Base-by-base conservation (phyloP, 2,329 filamentous ascomycete species). In the Sclerotinia borealis region DNA sequence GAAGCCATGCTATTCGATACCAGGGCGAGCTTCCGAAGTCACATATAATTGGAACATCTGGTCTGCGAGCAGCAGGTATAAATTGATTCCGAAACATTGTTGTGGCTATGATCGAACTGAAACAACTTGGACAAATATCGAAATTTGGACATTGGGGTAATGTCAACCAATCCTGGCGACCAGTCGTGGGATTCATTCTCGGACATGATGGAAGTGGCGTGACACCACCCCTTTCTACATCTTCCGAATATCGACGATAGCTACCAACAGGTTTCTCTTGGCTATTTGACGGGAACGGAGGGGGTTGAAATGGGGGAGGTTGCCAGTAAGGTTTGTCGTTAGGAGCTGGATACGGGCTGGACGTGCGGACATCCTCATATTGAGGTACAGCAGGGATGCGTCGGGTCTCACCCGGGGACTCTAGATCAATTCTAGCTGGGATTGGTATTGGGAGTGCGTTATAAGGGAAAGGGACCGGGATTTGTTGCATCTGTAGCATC, bases 61-160 rank as follows among this genome's bases (percentile, higher is more conserved):
- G 78, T 19, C 86, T 84, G 34, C 80, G 78, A 36, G 85, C 80
- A 41, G 85, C 84, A 3, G 82, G 81, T 13, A 86, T 78, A 70
- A 96, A 92, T 39, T 85, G 79, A 19, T 83, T 80, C 2, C 85
- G 81, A 72, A 90, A 96, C 25, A 84, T 80, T 0, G 90, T 89
- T 29, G 83, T 79, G 17, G 81, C 81, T 68, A 93, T 92, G 10
- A 92, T 83, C 7, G 82, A 81, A 3, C 83, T 80, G 74, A 90
- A 92, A 76, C 93, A 98, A 15, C 84, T 85, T 0, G 91, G 90
- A 70, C 93, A 97, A 51, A 97, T 88, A 66, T 91, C 85, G 69
- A 97, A 89, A 65, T 84, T 84, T 15, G 86, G 83, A 65, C 87
- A 84, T 17, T 85, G 84, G 4, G 85, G 85, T 5, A 97, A 79